phyloP scores from a whole-genome alignment of 306 rosid species.

The Lathyrus sativus region DNA sequence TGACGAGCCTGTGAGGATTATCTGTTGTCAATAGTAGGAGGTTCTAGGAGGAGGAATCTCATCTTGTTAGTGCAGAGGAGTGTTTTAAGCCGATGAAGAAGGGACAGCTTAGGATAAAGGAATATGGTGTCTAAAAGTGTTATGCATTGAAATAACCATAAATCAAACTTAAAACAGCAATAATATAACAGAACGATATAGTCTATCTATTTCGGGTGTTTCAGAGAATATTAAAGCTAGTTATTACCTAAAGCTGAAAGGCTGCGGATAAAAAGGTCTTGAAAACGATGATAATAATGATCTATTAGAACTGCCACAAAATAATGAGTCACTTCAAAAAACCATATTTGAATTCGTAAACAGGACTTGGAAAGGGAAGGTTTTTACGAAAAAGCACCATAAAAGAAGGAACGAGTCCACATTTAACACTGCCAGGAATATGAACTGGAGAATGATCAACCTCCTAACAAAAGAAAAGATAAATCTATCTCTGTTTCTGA shows the following conservation, averaged over 20 bases:
- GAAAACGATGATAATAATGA: too few relatives aligned
- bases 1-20: not conserved
- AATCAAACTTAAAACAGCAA: conserved; percentile 28
- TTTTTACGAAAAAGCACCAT: too few relatives aligned
- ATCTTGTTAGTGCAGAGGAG: too few relatives aligned
- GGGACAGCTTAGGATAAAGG: not conserved
- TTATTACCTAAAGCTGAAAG: conserved; percentile 83
- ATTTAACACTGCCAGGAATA: too few relatives aligned
- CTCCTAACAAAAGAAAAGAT: too few relatives aligned
- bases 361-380: too few relatives aligned
- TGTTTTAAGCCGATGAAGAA: not conserved
- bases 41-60: not conserved
- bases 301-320: too few relatives aligned
- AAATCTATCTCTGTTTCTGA: too few relatives aligned
- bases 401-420: too few relatives aligned
- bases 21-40: not conserved
- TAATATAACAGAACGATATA: conserved; percentile 5
- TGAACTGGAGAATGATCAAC: too few relatives aligned
- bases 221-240: conserved; percentile 25
- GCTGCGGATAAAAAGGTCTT: conserved; percentile 92
- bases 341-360: too few relatives aligned
- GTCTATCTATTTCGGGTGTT: conserved; percentile 28
- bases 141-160: conserved; percentile 22
- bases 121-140: not conserved
- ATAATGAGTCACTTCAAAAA: too few relatives aligned